Base-by-base conservation (phyloP, 1,139 yeast species). In the Protomyces pachydermus region DNA sequence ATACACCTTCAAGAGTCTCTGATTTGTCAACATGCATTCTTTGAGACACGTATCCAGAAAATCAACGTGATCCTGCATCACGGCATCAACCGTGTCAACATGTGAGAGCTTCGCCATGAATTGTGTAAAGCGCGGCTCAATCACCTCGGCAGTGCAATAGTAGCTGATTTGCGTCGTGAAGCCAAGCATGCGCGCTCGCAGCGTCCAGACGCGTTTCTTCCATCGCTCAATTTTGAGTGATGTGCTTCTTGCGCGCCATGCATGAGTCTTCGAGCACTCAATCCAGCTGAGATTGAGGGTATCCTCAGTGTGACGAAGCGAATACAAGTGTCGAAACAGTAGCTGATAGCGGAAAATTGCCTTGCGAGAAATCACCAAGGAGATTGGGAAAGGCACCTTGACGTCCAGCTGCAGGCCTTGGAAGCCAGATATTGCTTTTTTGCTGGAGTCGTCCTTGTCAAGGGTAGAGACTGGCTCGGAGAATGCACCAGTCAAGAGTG, bases 301-400 rank as follows among this genome's bases (percentile, higher is more conserved):
- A 66, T 82, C 81, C 70, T 84, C 84, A 10, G 88, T 79, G 70
- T 84, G 85, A 67, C 84, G 85, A 25, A 90, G 73, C 46, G 85
- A 80, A 35, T 86, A 75, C 54, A 88, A 78, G 69, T 88, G 85
- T 68, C 97, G 83, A 71, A 88, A 90, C 65, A 91, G 76, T 38
- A 90, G 78, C 73, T 91, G 97, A 71, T 87, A 91, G 67, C 95
- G 91, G 58, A 85, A 81, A 39, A 90, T 79, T 37, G 87, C 83
- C 53, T 89, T 86, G 66, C 86, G 82, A 32, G 88, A 84, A 2
- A 91, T 76, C 0, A 93, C 79, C 48, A 91, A 78, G 68, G 91
- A 90, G 56, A 91, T 75, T 0, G 99, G 99, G 72, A 90, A 95
- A 5, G 97, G 97, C 23, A 91, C 78, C 34, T 81, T 78, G 42